Evolutionary conservation across 495 filamentous ascomycete genomes (phyloP).

Genomic region (Hypoxylon subgilvum): DNA sequence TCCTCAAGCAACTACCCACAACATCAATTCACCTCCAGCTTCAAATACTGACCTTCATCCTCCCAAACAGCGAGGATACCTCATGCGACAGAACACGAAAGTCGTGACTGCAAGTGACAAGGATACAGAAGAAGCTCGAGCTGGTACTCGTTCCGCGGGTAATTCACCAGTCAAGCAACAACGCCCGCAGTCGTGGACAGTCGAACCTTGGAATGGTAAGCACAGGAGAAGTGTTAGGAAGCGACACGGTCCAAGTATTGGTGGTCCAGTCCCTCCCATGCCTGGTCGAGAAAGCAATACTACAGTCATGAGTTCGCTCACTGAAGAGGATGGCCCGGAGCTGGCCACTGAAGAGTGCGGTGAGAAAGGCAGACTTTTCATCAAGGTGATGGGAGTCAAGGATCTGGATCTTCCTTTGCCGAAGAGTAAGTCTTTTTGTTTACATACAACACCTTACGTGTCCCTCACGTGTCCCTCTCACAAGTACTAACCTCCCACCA

Average conservation of each 20-base stretch:
- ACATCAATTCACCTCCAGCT: background rate
- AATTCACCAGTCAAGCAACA: constrained; percentile 71
- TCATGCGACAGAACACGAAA: constrained; percentile 98
- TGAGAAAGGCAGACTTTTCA: constrained; percentile 91
- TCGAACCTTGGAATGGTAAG: constrained; percentile 92
- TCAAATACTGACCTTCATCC: constrained; percentile 62
- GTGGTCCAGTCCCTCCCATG: constrained; percentile 76
- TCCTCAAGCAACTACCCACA: constrained; percentile 5
- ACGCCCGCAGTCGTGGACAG: constrained; percentile 87
- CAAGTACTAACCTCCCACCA: constrained; percentile 48
- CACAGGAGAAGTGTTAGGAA: constrained; percentile 72
- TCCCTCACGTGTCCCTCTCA: background rate
- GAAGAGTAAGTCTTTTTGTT: constrained; percentile 66
- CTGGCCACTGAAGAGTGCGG: constrained; percentile 73
- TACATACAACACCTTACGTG: too few species aligned
- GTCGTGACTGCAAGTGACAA: constrained; percentile 86
- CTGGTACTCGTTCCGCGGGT: constrained; percentile 66
- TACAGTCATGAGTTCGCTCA: constrained; percentile 62
- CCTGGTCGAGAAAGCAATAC: constrained; percentile 87
- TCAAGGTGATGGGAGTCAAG: constrained; percentile 96
- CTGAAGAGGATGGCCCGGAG: constrained; percentile 59
- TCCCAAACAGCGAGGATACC: constrained; percentile 86
- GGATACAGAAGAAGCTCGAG: constrained; percentile 57
- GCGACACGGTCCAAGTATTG: constrained; percentile 47
- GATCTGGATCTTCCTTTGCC: constrained; percentile 91